phyloP scores from a whole-genome alignment of 2,329 filamentous ascomycete genomes.

The Ophiocordyceps camponoti-saundersi region DNA sequence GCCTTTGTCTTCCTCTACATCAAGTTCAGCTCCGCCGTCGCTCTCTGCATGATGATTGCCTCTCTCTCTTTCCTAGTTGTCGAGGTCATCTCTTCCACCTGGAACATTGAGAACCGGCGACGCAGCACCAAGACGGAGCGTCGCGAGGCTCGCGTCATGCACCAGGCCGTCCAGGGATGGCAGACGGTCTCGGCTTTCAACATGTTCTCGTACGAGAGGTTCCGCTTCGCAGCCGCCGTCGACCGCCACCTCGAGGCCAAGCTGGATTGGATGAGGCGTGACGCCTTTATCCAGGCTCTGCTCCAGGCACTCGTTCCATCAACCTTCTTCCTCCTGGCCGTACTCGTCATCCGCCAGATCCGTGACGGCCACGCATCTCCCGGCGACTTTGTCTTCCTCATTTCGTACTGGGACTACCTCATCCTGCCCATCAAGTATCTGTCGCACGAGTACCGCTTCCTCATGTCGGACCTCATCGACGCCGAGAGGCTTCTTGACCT shows the following conservation, averaged over 20 bases:
- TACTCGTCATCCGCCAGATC: slow-evolving; percentile 4
- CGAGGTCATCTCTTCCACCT: slow-evolving; percentile 1
- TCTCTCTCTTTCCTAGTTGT: slow-evolving; percentile 1
- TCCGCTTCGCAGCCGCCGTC: slow-evolving; percentile 2
- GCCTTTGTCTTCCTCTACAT: slow-evolving; percentile 43
- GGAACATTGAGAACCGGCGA: slow-evolving; percentile 1
- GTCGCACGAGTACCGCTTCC: slow-evolving; percentile 9
- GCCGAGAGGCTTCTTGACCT: slow-evolving; percentile 43
- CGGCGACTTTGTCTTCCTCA: slow-evolving; percentile 38
- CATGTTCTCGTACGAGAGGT: slow-evolving; percentile 8
- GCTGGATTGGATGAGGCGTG: not conserved
- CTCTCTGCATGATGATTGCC: slow-evolving; percentile 2
- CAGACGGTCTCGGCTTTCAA: slow-evolving; percentile 2
- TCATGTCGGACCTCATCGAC: slow-evolving; percentile 36
- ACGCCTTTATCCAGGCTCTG: slow-evolving; percentile 1
- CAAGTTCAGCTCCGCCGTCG: slow-evolving; percentile 33
- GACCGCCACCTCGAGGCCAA: slow-evolving; percentile 1
- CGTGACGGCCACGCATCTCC: slow-evolving; percentile 11
- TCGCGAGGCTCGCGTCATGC: slow-evolving; percentile 2
- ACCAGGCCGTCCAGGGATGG: slow-evolving; percentile 2
- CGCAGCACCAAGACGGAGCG: slow-evolving; percentile 1
- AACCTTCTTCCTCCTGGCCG: slow-evolving; percentile 5
- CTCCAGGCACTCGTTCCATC: slow-evolving; percentile 2
- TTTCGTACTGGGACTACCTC: slow-evolving; percentile 42
- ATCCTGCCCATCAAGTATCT: slow-evolving; percentile 22